These are phyloP conservation scores for Termitomyces sp. DNA, from an alignment of 768 basidiomycete species.

Conservation along the genomic window DNA sequence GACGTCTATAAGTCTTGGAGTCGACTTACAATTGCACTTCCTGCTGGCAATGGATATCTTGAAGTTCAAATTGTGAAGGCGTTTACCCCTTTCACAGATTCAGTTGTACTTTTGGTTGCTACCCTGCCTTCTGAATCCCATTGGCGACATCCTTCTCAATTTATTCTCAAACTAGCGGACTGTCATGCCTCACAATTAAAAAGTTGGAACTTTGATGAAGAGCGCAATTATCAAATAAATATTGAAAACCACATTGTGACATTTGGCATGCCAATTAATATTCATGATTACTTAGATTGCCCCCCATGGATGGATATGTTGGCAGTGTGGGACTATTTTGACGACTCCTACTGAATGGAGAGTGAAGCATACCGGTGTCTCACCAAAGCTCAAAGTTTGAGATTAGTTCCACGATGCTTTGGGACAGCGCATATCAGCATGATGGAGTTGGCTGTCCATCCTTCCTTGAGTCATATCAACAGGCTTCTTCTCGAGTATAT, in stretches of 20 bases:
- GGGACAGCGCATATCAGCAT: neutral
- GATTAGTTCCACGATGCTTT: neutral
- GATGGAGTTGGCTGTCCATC: neutral
- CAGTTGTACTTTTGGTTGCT: neutral
- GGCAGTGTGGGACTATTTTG: neutral
- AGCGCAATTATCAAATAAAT: neutral
- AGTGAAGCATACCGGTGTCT: neutral
- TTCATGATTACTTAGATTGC: neutral
- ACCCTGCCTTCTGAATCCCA: neutral
- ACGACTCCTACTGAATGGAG: neutral
- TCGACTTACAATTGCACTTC: neutral
- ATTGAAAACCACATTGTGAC: neutral
- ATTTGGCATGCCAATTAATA: neutral
- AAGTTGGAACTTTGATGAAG: neutral
- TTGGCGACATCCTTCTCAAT: neutral
- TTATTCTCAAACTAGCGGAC: conserved; percentile 2
- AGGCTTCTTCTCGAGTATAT: conserved; percentile 7
- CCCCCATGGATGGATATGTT: neutral
- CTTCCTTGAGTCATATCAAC: neutral
- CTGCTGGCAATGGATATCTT: conserved; percentile 4
- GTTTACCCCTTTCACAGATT: conserved; percentile 1
- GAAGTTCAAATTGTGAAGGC: conserved; percentile 20
- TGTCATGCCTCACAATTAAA: neutral
- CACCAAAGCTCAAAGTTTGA: neutral
- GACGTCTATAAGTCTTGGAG: neutral